Conservation (phyloP, 1,284 basidiomycete genomes). For the Ganoderma multipileum region DNA sequence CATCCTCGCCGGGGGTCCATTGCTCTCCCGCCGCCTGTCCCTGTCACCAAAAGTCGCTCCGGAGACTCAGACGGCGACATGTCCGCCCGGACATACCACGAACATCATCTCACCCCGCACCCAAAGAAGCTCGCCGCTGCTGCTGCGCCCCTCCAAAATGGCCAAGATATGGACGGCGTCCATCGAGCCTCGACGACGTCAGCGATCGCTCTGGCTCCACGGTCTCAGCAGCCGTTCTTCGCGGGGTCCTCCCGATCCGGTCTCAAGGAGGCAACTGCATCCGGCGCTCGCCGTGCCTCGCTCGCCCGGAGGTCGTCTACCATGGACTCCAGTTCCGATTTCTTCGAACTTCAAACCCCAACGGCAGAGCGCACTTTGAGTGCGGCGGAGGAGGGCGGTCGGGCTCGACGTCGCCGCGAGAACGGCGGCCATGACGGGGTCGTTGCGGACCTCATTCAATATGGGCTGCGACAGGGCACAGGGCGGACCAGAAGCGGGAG, state of each 20-base stretch:
- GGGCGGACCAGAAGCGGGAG: background rate
- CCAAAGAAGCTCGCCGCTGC: conserved; percentile 24
- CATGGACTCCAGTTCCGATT: background rate
- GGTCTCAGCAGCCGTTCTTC: background rate
- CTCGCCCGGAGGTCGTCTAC: conserved; percentile 17
- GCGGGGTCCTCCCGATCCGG: background rate
- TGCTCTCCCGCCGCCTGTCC: conserved; percentile 12
- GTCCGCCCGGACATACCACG: conserved; percentile 16
- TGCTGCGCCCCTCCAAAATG: conserved; percentile 24
- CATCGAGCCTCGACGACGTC: background rate
- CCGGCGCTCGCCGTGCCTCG: conserved; percentile 1
- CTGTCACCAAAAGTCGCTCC: background rate
- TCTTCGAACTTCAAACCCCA: background rate
- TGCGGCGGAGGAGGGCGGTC: conserved; percentile 22
- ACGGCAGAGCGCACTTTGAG: conserved; percentile 24
- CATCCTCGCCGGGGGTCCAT: conserved; percentile 22
- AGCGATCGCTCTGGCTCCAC: background rate
- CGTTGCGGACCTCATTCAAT: conserved; percentile 26
- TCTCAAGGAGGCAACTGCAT: background rate
- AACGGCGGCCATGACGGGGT: conserved; percentile 17
- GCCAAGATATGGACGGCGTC: background rate
- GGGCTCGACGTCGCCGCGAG: background rate
- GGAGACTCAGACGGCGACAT: background rate
- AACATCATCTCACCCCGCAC: conserved; percentile 28
- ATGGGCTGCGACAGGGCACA: conserved; percentile 18